Conservation (phyloP, 257 asterid species). For the Solanum appendiculatum region DNA sequence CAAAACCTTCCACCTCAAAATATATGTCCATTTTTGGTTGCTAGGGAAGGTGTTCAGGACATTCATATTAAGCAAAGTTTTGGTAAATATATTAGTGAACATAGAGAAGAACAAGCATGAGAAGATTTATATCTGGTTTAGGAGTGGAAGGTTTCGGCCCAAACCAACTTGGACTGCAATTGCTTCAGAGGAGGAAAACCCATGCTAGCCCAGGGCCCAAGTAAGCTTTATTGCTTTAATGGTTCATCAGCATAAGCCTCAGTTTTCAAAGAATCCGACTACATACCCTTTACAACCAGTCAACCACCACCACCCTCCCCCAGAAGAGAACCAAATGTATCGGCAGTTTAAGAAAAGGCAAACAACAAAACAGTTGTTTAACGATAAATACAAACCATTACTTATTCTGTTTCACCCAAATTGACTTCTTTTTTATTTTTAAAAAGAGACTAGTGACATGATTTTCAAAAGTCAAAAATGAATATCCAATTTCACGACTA, state of each 20-base stretch:
- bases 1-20: conserved; percentile 26
- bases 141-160: neutral
- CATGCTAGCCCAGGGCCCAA: neutral
- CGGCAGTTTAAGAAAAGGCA: neutral
- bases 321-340: neutral
- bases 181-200: neutral
- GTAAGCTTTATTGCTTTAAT: neutral
- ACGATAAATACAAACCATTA: neutral
- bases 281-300: neutral
- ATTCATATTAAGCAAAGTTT: neutral
- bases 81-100: neutral
- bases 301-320: neutral
- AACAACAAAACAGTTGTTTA: neutral
- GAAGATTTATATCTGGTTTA: neutral
- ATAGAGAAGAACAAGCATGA: neutral
- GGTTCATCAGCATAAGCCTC: neutral
- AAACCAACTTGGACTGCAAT: neutral
- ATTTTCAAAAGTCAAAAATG: neutral
- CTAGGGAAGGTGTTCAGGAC: conserved; percentile 1
- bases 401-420: neutral
- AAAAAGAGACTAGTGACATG: neutral
- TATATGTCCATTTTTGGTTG: conserved; percentile 3
- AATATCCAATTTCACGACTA: neutral
- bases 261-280: neutral
- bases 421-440: neutral